A percentile compares a stretch with the other conserved stretches of the same genome.
phyloP scores from a whole-genome alignment of 805 yeast species.

The Wickerhamomyces xylosicus region DNA sequence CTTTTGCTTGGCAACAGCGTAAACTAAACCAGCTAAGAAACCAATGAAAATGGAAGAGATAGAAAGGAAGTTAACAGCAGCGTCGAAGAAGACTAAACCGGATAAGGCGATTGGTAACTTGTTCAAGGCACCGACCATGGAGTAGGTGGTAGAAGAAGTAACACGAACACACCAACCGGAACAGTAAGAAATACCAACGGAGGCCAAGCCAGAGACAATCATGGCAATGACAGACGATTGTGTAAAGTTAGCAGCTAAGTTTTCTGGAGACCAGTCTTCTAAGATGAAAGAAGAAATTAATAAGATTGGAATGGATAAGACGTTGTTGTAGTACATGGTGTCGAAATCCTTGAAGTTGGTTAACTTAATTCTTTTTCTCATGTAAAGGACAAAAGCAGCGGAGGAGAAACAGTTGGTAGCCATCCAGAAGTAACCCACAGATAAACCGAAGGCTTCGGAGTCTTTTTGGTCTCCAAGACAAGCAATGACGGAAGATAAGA shows the following conservation, averaged over 20 bases:
- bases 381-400: constrained; percentile 84
- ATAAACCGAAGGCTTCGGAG: constrained; percentile 27
- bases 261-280: constrained; percentile 90
- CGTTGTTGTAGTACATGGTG: constrained; percentile 96
- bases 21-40: constrained; percentile 90
- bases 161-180: constrained; percentile 99
- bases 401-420: constrained; percentile 86
- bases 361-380: constrained; percentile 97
- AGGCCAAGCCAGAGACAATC: constrained; percentile 87
- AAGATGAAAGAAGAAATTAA: constrained; percentile 61
- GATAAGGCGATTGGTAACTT: constrained; percentile 95
- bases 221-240: constrained; percentile 65
- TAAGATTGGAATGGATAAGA: constrained; percentile 85
- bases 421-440: constrained; percentile 95
- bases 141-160: constrained; percentile 95
- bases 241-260: constrained; percentile 65
- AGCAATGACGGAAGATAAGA: constrained; percentile 90
- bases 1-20: constrained; percentile 92
- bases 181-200: constrained; percentile 96
- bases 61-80: constrained; percentile 88
- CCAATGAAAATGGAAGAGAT: constrained; percentile 88
- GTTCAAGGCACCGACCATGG: constrained; percentile 99
- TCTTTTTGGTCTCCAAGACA: constrained; percentile 68
- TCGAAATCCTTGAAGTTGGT: constrained; percentile 95
- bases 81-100: constrained; percentile 90